These are phyloP conservation scores for Phytophthora europaea DNA, from an alignment of 352 stramenopile species.

Conservation along the genomic window DNA sequence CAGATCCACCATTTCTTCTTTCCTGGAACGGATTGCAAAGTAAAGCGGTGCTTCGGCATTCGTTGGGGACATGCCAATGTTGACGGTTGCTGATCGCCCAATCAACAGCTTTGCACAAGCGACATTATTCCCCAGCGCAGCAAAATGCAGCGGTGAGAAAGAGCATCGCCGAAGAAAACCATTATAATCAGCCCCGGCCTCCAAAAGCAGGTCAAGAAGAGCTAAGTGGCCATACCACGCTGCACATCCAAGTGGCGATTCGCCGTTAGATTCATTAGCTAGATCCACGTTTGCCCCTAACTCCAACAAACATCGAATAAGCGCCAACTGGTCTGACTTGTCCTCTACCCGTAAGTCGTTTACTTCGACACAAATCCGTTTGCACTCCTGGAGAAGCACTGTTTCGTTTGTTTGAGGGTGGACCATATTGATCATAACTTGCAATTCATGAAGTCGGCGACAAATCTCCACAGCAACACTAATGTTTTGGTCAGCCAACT, in stretches of 20 bases:
- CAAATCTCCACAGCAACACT: constrained; percentile 66
- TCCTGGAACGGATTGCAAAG: constrained; percentile 70
- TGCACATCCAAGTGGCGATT: constrained; percentile 63
- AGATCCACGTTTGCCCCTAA: constrained; percentile 64
- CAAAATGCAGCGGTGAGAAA: constrained; percentile 71
- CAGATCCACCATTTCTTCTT: constrained; percentile 54
- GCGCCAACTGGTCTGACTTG: constrained; percentile 36
- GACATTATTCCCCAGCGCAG: constrained; percentile 48
- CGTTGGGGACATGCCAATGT: constrained; percentile 43
- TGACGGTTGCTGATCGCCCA: constrained; percentile 43
- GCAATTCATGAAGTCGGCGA: constrained; percentile 43
- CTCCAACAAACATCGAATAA: constrained; percentile 60
- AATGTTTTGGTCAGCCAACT: constrained; percentile 55
- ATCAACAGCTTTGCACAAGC: constrained; percentile 59
- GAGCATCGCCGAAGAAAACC: constrained; percentile 49
- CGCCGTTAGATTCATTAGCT: constrained; percentile 57
- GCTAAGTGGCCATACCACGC: constrained; percentile 57
- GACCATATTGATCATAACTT: constrained; percentile 62
- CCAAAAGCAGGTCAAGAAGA: constrained; percentile 63
- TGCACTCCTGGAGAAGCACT: constrained; percentile 67
- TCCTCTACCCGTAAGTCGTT: constrained; percentile 1
- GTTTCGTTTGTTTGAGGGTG: constrained; percentile 54
- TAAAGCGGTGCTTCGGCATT: constrained; percentile 63
- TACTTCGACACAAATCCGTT: constrained; percentile 46
- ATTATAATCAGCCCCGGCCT: constrained; percentile 52